A percentile compares a stretch with the other conserved stretches of the same genome.
phyloP scores from a whole-genome alignment of 495 filamentous ascomycete species.

The Xylaria cubensis region DNA sequence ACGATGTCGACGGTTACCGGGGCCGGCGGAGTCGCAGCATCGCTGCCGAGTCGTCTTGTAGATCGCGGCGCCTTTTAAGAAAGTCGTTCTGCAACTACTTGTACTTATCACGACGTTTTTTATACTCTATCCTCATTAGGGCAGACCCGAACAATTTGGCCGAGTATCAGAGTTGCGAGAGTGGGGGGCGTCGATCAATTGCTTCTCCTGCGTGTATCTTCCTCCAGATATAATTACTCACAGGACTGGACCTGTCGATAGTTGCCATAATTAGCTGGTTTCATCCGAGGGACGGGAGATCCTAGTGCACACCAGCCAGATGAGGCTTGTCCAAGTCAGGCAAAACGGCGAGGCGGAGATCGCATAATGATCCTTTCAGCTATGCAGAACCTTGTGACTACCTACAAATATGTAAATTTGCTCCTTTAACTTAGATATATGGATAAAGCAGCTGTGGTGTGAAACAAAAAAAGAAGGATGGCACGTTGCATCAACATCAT shows the following conservation, averaged over 20 bases:
- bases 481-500: background rate
- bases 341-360: background rate
- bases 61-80: slow-evolving; percentile 2
- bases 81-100: background rate
- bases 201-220: background rate
- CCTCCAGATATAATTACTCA: slow-evolving; percentile 9
- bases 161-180: slow-evolving; percentile 3
- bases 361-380: background rate
- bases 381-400: background rate
- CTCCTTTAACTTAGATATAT: background rate
- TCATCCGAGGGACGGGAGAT: slow-evolving; percentile 17
- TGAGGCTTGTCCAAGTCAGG: slow-evolving; percentile 5
- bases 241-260: slow-evolving; percentile 16
- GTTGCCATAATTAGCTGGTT: slow-evolving; percentile 22
- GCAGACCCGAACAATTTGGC: background rate
- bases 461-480: background rate
- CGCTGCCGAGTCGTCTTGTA: background rate
- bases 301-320: slow-evolving; percentile 5
- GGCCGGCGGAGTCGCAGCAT: background rate
- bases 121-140: background rate
- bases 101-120: background rate
- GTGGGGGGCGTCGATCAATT: slow-evolving; percentile 12
- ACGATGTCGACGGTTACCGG: background rate
- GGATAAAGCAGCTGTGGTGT: background rate
- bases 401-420: background rate